Base-by-base conservation (phyloP, 768 basidiomycete species). In the Nidularia pulvinata region DNA sequence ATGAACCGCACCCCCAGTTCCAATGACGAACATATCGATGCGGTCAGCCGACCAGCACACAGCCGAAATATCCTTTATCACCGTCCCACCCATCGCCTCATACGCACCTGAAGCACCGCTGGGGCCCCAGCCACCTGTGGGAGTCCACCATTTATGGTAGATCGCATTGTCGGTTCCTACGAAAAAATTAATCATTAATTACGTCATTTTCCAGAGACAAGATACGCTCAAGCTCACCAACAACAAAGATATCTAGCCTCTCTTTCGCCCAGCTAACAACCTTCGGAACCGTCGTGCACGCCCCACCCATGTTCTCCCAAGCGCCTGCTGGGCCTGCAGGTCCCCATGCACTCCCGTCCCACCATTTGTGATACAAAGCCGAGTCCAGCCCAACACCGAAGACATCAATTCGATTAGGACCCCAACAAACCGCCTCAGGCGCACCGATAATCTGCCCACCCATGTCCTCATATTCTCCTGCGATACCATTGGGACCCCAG, bases 1-100 rank as follows among this genome's bases (percentile, higher is more conserved):
- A 35, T 50, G n/a, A 33, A 36, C 10, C 2, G 25, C 33, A 32
- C 54, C 35, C 19, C 39, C 37, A 13, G 39, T 33, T 11, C 49
- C 54, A 14, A 55, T 46, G 19, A 51, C 49, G 35, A 55, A 55
- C 49, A 55, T 45, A 35, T 55, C 54, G 19, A 55, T 55, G 34
- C 54, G 49, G 42, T 51, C 34, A 5, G 42, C 14, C 11, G 30
- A 33, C 54, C 49, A 51, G 49, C 49, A 50, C 25, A 55, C 54
- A 22, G 54, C 54, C 7, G 42, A 50, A 10, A 50, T 55, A 22
- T 48, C 49, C n/a, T 42, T 25, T 33, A 55, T 55, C 39, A 6
- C 16, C 7, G 49, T 50, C 10, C 13, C 13, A 32, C 33, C 33
- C 6, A 43, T 48, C 14, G 13, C 36, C 49, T 48, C 49, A 42